Evolutionary conservation across 495 filamentous ascomycete genomes (phyloP).

Genomic region (Aspergillus panamensis): DNA sequence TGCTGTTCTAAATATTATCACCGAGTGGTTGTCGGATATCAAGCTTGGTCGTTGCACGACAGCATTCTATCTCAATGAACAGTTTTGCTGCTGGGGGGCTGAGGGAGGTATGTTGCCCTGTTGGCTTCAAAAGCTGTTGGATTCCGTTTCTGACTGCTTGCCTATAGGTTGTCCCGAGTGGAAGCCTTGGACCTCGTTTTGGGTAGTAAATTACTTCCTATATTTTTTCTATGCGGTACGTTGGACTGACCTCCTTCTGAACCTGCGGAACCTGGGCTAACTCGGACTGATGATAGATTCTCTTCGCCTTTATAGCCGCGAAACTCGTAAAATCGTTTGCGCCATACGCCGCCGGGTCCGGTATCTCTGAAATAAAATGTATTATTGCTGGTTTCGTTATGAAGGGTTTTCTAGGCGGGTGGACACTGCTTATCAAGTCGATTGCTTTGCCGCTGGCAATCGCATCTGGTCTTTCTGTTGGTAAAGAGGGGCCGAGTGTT

Average conservation of each 20-base stretch:
- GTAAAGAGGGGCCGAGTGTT: conserved; percentile 96
- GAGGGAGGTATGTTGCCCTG: conserved; percentile 62
- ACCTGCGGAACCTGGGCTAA: background rate
- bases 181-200: conserved; percentile 80
- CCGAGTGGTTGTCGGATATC: conserved; percentile 94
- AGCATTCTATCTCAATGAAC: conserved; percentile 95
- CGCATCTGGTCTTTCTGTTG: conserved; percentile 89
- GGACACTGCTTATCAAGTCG: conserved; percentile 93
- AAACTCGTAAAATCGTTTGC: conserved; percentile 88
- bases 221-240: conserved; percentile 87
- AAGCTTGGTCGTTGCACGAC: conserved; percentile 93
- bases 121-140: background rate
- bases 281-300: conserved; percentile 47
- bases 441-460: conserved; percentile 88
- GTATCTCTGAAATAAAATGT: conserved; percentile 99
- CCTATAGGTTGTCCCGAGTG: conserved; percentile 75
- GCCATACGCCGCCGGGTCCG: conserved; percentile 94
- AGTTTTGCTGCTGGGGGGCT: conserved; percentile 97
- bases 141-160: conserved; percentile 6
- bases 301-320: conserved; percentile 80
- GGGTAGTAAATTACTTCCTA: conserved; percentile 76
- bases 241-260: background rate
- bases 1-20: conserved; percentile 90
- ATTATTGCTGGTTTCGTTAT: conserved; percentile 99
- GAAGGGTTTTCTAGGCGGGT: conserved; percentile 93